Evolutionary conservation across 2,329 filamentous ascomycete species (phyloP).

Genomic region (Fusarium liriodendri): DNA sequence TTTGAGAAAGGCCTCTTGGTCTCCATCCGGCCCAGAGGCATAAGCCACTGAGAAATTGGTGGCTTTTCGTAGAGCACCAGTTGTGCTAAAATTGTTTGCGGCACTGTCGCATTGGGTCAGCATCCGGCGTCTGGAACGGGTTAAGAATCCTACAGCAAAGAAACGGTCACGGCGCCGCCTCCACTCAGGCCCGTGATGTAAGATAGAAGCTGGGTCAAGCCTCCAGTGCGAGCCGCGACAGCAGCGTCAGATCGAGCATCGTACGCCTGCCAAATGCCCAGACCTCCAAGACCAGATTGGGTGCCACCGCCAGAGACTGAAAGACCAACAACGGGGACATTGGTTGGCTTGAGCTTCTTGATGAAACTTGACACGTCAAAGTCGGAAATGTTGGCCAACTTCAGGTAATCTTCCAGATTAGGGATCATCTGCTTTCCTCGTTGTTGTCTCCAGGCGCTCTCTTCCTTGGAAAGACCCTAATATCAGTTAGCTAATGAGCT

Average conservation of each 20-base stretch:
- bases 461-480: slow-evolving; percentile 39
- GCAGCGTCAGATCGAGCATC: slow-evolving; percentile 39
- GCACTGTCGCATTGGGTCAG: slow-evolving; percentile 18
- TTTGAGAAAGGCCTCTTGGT: slow-evolving; percentile 24
- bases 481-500: fast-evolving
- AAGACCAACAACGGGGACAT: slow-evolving; percentile 38
- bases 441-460: slow-evolving; percentile 34
- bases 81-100: slow-evolving; percentile 42
- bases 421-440: slow-evolving; percentile 37
- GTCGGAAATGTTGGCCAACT: slow-evolving; percentile 30
- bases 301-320: slow-evolving; percentile 45
- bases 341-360: slow-evolving; percentile 28
- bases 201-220: slow-evolving; percentile 38
- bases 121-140: fast-evolving
- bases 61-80: slow-evolving; percentile 20
- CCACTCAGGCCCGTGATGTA: slow-evolving; percentile 45
- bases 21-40: slow-evolving; percentile 16
- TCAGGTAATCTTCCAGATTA: slow-evolving; percentile 35
- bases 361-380: slow-evolving; percentile 40
- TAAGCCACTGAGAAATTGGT: slow-evolving; percentile 42
- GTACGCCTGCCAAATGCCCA: slow-evolving; percentile 45
- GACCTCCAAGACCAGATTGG: slow-evolving; percentile 44
- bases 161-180: slow-evolving; percentile 43
- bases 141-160: slow-evolving; percentile 28
- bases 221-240: slow-evolving; percentile 34